Evolutionary conservation across 176 grass and related monocot species (phyloP), one percentile per base, ranked within the genome.

Genomic region (Areca catechu): DNA sequence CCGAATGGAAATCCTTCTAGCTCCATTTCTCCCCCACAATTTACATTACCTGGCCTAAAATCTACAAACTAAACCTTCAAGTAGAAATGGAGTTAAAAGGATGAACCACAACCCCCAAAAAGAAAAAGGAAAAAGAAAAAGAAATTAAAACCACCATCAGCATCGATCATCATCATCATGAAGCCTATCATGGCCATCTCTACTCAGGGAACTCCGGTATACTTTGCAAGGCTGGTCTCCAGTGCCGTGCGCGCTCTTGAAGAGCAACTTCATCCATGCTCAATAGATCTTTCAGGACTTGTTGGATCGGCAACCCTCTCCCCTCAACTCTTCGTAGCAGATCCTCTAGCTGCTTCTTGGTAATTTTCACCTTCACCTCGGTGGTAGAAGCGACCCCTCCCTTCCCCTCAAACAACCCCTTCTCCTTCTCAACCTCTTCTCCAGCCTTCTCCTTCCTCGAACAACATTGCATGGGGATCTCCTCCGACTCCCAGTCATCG

Each of bases 291-390:
- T 65, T 65, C 52, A 84, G 51, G 52, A 77, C 56, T 34, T 77
- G 43, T 48, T 80, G 77, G 15, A 73, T 61, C 58, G 47, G 57
- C 56, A 7, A 24, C 22, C 70, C 65, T 12, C 68, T 72, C 7
- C 75, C 47, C 28, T 49, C 66, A 47, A 55, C 50, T 53, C 65
- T 72, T 57, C 58, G 56, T 52, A 89, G 64, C 65, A 89, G 62
- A 67, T 82, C 59, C 71, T 85, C 78, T 50, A 85, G 58, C 51
- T 79, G 86, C 68, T 79, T 67, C 71, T 57, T 81, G 20, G 74
- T 82, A 17, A 90, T 76, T 58, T 51, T 79, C 62, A 90, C 78
- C 71, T 79, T 90, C 67, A 90, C 68, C 59, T 79, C 78, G 3
- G 62, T 71, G 9, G 62, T 71, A 53, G 60, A 21, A 49, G 14